Evolutionary conservation across 169 alveolate species (phyloP).

Genomic region (Plasmodium yoelii): DNA sequence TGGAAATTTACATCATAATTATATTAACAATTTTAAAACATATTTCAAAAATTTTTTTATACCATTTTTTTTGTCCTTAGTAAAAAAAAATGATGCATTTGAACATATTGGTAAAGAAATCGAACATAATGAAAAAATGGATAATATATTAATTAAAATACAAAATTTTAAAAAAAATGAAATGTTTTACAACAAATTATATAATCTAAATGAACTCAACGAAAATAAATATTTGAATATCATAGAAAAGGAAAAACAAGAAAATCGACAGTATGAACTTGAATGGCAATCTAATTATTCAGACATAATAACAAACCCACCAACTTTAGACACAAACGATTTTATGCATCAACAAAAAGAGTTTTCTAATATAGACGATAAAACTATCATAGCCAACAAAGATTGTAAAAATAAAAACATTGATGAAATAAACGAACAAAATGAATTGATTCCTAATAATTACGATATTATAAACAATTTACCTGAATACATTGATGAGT

Average conservation of each 20-base stretch:
- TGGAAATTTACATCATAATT: slow-evolving; percentile 67
- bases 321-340: background rate
- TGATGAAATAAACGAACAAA: no score
- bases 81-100: slow-evolving; percentile 57
- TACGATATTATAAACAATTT: no score
- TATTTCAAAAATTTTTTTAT: slow-evolving; percentile 59
- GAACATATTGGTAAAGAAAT: slow-evolving; percentile 31
- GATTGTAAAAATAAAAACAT: background rate
- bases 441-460: no score
- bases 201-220: slow-evolving; percentile 10
- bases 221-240: slow-evolving; percentile 56
- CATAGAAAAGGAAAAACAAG: slow-evolving; percentile 42
- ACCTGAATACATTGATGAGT: no score
- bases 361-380: background rate
- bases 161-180: slow-evolving; percentile 43
- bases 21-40: slow-evolving; percentile 68
- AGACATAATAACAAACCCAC: background rate
- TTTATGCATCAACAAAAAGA: background rate
- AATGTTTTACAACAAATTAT: slow-evolving; percentile 12
- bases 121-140: slow-evolving; percentile 43
- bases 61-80: slow-evolving; percentile 56
- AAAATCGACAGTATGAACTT: background rate
- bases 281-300: background rate
- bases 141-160: slow-evolving; percentile 35
- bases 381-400: background rate